These are phyloP conservation scores for Comarum palustre DNA, from an alignment of 306 rosid genomes.

Conservation along the genomic window DNA sequence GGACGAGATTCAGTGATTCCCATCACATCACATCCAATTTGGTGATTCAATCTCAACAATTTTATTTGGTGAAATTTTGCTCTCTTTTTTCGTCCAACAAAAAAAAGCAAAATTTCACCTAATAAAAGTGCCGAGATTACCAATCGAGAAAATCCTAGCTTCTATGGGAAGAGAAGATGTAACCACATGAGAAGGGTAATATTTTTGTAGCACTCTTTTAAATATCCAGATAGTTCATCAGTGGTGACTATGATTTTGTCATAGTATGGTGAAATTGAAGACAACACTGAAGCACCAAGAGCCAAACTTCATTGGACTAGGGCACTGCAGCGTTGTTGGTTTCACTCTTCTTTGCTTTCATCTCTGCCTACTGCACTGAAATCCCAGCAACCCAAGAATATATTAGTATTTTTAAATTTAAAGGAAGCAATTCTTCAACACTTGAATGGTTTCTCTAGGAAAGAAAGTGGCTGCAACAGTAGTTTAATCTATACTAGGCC, in stretches of 20 bases:
- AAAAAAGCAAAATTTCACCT: neutral
- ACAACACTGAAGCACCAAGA: constrained; percentile 27
- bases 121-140: neutral
- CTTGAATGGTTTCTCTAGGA: neutral
- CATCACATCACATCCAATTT: no score
- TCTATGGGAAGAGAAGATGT: neutral
- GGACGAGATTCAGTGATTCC: no score
- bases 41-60: no score
- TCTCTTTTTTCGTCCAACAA: no score
- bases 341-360: constrained; percentile 76
- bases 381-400: constrained; percentile 42
- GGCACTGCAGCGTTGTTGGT: constrained; percentile 69
- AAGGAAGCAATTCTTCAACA: neutral
- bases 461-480: neutral
- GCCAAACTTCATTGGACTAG: constrained; percentile 59
- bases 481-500: no score
- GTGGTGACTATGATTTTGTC: constrained; percentile 87
- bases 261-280: constrained; percentile 53
- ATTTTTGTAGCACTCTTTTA: neutral
- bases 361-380: constrained; percentile 64
- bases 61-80: no score
- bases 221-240: constrained; percentile 73
- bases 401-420: neutral
- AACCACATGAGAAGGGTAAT: neutral
- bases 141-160: neutral